These are phyloP conservation scores for Cokeromyces recurvatus DNA, from an alignment of 371 early-diverging fungal genomes.

Conservation along the genomic window DNA sequence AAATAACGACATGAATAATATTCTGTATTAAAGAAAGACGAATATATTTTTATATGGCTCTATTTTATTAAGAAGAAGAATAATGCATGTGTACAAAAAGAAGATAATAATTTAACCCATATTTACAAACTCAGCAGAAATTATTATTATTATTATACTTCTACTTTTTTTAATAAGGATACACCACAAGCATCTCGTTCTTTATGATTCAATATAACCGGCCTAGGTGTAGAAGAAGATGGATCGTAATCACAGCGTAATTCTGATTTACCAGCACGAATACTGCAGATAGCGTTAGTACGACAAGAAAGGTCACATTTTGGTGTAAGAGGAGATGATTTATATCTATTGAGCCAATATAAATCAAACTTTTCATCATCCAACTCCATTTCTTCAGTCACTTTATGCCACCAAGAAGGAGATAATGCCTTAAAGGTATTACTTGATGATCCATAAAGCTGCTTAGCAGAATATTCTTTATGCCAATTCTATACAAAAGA, in stretches of 20 bases:
- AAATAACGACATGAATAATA: too few species aligned
- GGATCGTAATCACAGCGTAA: conserved; percentile 43
- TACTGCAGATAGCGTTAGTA: conserved; percentile 37
- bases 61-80: too few species aligned
- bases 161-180: background rate
- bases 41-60: too few species aligned
- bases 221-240: background rate
- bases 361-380: conserved; percentile 31
- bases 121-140: too few species aligned
- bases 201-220: background rate
- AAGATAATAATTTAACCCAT: too few species aligned
- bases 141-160: too few species aligned
- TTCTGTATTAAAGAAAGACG: too few species aligned
- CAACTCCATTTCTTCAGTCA: conserved; percentile 42
- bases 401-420: conserved; percentile 59
- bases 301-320: conserved; percentile 39
- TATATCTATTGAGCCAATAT: conserved; percentile 39
- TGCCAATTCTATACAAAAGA: conserved; percentile 48
- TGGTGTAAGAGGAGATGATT: conserved; percentile 29
- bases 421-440: conserved; percentile 22
- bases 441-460: conserved; percentile 32
- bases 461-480: conserved; percentile 51
- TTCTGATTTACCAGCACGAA: conserved; percentile 54
- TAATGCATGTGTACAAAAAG: too few species aligned
- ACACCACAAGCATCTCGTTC: background rate